Percentiles rank a stretch among this genome's conserved stretches.
These are phyloP conservation scores for Smittium culicis DNA, from an alignment of 371 early-diverging fungal species.

Conservation along the genomic window DNA sequence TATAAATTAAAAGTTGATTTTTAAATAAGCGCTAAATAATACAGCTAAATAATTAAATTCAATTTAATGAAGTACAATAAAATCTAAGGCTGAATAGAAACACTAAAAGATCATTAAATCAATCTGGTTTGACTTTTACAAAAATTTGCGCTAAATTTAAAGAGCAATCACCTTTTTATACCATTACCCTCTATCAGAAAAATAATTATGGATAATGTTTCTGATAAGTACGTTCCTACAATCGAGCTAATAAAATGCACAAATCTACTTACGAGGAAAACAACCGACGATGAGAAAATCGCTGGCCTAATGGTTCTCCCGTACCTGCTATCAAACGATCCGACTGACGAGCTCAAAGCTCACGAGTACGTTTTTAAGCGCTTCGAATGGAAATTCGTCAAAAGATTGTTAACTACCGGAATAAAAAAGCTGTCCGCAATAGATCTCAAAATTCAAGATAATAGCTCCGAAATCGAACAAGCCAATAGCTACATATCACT, in stretches of 20 bases:
- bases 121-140: too few relatives aligned
- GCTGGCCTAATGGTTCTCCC: constrained; percentile 5
- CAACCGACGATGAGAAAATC: constrained; percentile 9
- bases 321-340: background rate
- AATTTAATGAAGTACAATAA: too few relatives aligned
- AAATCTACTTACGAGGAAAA: constrained; percentile 3
- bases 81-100: too few relatives aligned
- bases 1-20: too few relatives aligned
- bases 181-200: too few relatives aligned
- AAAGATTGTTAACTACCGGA: constrained; percentile 6
- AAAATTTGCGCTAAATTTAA: too few relatives aligned
- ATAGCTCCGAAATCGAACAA: background rate
- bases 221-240: constrained; percentile 4
- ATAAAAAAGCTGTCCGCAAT: background rate
- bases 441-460: background rate
- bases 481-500: background rate
- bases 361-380: constrained; percentile 2
- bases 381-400: constrained; percentile 7
- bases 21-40: too few relatives aligned
- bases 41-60: too few relatives aligned
- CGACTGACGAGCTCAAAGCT: too few relatives aligned
- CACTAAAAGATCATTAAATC: too few relatives aligned
- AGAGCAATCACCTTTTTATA: too few relatives aligned
- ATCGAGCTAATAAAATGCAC: constrained; percentile 4
- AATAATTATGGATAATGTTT: too few relatives aligned